Conservation (phyloP, 2,329 filamentous ascomycete genomes). For the Ophiostoma piceae region DNA sequence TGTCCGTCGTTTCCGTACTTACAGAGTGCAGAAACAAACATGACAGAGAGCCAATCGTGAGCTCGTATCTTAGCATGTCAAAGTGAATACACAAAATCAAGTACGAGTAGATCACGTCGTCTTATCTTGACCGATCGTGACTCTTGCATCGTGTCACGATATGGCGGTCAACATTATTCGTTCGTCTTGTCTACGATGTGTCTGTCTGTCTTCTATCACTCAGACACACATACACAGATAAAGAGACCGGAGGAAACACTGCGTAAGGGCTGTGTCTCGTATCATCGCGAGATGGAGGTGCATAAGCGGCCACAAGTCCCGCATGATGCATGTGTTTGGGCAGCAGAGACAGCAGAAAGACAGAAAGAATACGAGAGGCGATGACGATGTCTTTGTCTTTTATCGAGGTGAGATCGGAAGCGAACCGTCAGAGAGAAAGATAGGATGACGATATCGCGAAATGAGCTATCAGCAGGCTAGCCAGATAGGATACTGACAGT, state of each 20-base stretch:
- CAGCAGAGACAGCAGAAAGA: neutral
- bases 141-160: slow-evolving; percentile 1
- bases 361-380: neutral
- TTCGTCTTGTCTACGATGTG: no score
- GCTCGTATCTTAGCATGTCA: neutral
- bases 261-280: neutral
- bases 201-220: neutral
- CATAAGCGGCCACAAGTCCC: slow-evolving; percentile 11
- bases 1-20: neutral
- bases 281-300: slow-evolving; percentile 10
- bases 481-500: neutral
- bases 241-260: neutral
- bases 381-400: no score
- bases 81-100: neutral
- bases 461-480: neutral
- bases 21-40: neutral
- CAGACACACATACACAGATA: neutral
- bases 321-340: slow-evolving; percentile 5
- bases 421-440: neutral
- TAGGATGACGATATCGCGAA: neutral
- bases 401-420: neutral
- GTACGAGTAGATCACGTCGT: neutral
- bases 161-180: neutral
- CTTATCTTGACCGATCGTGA: neutral
- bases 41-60: neutral